Base-by-base conservation (phyloP, 1,284 basidiomycete species). In the Stereum hirsutum region DNA sequence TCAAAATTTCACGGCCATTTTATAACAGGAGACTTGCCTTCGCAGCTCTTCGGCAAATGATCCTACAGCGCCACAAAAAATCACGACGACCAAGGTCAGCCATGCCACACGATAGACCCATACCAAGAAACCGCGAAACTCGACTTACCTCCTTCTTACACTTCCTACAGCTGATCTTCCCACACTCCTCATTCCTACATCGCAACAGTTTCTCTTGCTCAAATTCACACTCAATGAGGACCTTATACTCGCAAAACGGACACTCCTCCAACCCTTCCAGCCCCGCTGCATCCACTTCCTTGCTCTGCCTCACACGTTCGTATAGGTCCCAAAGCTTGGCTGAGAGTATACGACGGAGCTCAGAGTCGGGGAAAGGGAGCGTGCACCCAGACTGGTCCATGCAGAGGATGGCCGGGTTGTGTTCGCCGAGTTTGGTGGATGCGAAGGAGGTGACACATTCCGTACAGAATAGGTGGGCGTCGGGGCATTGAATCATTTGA, bases 41-140 rank as follows among this genome's bases (percentile, higher is more conserved):
- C 73, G 55, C 90, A 93, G n/a, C 68, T 82, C 62, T 79, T 90
- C 2, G 90, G 89, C n/a, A 90, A 59, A 64, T 92, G 89, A 55
- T 90, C 85, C 81, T 85, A 46, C 5, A 26, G 31, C 26, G 20
- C n/a, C 41, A 6, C 12, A 27, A 15, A 36, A n/a, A 37, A 35
- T 24, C 5, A 24, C 31, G 41, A 20, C 37, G 26, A 41, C n/a
- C n/a, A n/a, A n/a, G n/a, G n/a, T n/a, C n/a, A n/a, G n/a, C n/a
- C n/a, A n/a, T n/a, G n/a, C n/a, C n/a, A n/a, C n/a, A n/a, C n/a
- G n/a, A n/a, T n/a, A n/a, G n/a, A n/a, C n/a, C n/a, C n/a, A n/a
- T n/a, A n/a, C n/a, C n/a, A n/a, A n/a, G n/a, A 30, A 30, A 30
- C 28, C 8, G 28, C 28, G n/a, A 8, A 8, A 30, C 38, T 5